These are phyloP conservation scores for Curvularia hawaiiensis DNA, from an alignment of 2,329 filamentous ascomycete species.

Conservation along the genomic window DNA sequence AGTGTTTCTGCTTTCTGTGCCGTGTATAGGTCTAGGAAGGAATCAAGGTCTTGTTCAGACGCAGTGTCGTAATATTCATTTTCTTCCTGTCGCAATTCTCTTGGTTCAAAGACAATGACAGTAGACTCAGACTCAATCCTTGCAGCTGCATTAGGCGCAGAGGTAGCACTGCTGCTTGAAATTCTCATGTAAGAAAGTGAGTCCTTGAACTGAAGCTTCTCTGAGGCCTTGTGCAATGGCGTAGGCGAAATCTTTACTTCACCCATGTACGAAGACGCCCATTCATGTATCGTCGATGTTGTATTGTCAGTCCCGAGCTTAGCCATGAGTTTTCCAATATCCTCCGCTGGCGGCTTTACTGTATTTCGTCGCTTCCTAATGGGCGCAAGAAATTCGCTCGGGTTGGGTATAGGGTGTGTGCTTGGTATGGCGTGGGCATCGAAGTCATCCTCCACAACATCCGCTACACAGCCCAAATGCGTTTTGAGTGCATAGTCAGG, in stretches of 20 bases:
- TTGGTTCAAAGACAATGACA: not conserved
- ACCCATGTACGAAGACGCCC: not conserved
- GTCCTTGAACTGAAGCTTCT: slow-evolving; percentile 17
- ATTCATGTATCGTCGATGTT: not conserved
- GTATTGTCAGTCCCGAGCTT: slow-evolving; percentile 6
- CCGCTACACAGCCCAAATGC: not conserved
- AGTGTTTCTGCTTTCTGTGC: not conserved
- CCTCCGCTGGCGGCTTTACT: slow-evolving; percentile 4
- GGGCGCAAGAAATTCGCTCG: not conserved
- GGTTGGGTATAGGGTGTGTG: not conserved
- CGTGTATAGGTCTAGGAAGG: not conserved
- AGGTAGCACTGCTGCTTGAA: not conserved
- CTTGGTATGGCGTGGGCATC: not conserved
- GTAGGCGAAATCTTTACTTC: slow-evolving; percentile 14
- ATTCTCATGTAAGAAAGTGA: slow-evolving; percentile 5
- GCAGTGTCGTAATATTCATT: not conserved
- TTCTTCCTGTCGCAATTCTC: not conserved
- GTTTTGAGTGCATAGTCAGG: not conserved
- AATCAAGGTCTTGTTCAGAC: not conserved
- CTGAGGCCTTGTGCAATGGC: slow-evolving; percentile 22
- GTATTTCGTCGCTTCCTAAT: not conserved
- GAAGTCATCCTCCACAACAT: slow-evolving; percentile 4
- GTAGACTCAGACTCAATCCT: not conserved
- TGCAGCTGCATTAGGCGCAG: not conserved
- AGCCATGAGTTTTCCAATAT: slow-evolving; percentile 27